Evolutionary conservation across 352 stramenopile genomes (phyloP).

Genomic region (Phytophthora palmivora): DNA sequence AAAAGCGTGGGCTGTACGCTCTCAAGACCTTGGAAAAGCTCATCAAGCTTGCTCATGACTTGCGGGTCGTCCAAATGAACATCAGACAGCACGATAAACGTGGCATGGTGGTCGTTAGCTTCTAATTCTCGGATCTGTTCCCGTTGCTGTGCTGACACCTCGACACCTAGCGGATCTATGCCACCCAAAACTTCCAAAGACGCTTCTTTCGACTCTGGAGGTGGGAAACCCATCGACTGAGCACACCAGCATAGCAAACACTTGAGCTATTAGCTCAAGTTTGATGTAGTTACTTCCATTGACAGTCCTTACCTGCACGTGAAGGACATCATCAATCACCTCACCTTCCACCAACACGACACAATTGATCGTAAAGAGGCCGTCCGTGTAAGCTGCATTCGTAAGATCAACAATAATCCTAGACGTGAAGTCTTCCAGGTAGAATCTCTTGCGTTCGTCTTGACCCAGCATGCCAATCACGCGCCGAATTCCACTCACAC

Average conservation of each 20-base stretch:
- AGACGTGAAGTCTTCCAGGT: constrained; percentile 84
- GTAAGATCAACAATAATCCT: constrained; percentile 81
- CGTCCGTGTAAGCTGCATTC: constrained; percentile 83
- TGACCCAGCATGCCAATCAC: constrained; percentile 89
- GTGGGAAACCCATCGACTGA: constrained; percentile 91
- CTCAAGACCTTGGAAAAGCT: constrained; percentile 91
- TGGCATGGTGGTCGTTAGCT: constrained; percentile 79
- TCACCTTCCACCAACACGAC: constrained; percentile 94
- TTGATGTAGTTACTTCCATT: too few species aligned
- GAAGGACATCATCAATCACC: constrained; percentile 92
- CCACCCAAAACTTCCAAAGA: constrained; percentile 79
- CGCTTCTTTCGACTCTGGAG: constrained; percentile 83
- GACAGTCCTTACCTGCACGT: constrained; percentile 74
- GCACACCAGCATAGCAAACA: too few species aligned
- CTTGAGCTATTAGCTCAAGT: too few species aligned
- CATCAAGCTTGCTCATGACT: constrained; percentile 90
- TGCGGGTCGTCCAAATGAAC: constrained; percentile 93
- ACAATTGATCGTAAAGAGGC: constrained; percentile 93
- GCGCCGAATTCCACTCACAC: constrained; percentile 73
- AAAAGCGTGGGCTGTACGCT: constrained; percentile 85
- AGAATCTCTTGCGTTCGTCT: constrained; percentile 82
- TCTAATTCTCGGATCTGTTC: constrained; percentile 86
- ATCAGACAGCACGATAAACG: constrained; percentile 95
- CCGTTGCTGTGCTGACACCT: constrained; percentile 81
- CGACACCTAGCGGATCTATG: constrained; percentile 83